Evolutionary conservation across 768 basidiomycete genomes (phyloP).

Genomic region (Kwoniella sp.): DNA sequence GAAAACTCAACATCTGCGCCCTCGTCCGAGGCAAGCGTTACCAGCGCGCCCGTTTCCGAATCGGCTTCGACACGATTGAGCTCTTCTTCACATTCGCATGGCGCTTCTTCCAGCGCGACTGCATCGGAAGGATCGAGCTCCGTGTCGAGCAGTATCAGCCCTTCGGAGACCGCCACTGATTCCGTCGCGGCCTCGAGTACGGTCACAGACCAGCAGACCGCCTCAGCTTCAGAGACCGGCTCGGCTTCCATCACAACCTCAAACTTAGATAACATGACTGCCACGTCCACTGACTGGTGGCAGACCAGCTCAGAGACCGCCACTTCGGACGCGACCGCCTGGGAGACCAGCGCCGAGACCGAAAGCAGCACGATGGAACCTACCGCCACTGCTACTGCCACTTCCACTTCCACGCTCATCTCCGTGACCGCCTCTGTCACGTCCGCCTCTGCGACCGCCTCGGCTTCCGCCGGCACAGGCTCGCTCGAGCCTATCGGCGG

Average conservation of each 20-base stretch:
- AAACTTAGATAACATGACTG: not conserved
- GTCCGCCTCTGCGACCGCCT: conserved; percentile 18
- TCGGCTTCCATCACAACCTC: not conserved
- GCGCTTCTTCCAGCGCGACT: not conserved
- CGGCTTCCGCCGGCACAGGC: conserved; percentile 4
- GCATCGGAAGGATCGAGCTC: conserved; percentile 20
- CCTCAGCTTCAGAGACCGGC: not conserved
- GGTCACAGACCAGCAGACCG: conserved; percentile 1
- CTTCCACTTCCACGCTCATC: conserved; percentile 4
- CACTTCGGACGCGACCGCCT: not conserved
- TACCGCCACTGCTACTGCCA: conserved; percentile 1
- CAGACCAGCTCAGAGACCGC: conserved; percentile 1
- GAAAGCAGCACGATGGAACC: conserved; percentile 3
- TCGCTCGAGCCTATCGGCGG: conserved; percentile 15
- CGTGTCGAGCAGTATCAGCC: conserved; percentile 8
- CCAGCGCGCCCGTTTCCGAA: no score
- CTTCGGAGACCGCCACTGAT: conserved; percentile 5
- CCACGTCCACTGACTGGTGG: conserved; percentile 1
- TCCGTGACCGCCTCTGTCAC: conserved; percentile 7
- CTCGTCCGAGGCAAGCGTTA: no score
- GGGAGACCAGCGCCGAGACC: not conserved
- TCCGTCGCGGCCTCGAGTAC: conserved; percentile 9
- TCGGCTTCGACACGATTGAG: conserved; percentile 17
- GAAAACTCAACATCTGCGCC: no score
- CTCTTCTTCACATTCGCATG: conserved; percentile 3